Evolutionary conservation across 163 green algal species (phyloP).

Genomic region (Coccomyxa subellipsoidea): DNA sequence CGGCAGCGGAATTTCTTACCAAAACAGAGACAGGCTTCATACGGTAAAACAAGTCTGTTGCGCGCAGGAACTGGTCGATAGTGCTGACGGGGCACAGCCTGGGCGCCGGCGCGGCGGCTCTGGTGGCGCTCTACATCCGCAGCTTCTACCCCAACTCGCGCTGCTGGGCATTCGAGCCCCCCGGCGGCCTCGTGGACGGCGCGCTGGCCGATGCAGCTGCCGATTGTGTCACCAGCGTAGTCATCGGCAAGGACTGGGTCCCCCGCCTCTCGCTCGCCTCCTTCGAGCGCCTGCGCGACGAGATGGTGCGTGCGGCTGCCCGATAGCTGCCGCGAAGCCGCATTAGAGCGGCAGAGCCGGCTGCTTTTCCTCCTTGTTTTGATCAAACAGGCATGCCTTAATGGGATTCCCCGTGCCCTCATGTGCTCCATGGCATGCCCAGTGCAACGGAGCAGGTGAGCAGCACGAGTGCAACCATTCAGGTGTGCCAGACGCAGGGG

Average conservation of each 20-base stretch:
- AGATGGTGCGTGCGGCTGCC: slow-evolving; percentile 53
- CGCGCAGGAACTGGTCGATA: slow-evolving; percentile 42
- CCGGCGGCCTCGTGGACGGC: slow-evolving; percentile 52
- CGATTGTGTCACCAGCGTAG: slow-evolving; percentile 42
- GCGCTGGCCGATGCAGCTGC: slow-evolving; percentile 24
- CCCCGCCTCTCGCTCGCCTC: slow-evolving; percentile 50
- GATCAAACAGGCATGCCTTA: too few relatives aligned
- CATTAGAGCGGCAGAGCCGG: too few relatives aligned
- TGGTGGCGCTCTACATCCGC: slow-evolving; percentile 49
- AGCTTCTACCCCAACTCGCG: slow-evolving; percentile 30
- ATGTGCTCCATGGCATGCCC: too few relatives aligned
- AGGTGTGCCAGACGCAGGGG: too few relatives aligned
- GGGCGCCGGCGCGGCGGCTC: slow-evolving; percentile 55
- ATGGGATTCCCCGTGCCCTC: too few relatives aligned
- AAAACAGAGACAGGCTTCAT: neutral
- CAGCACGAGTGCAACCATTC: too few relatives aligned
- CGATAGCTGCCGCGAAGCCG: too few relatives aligned
- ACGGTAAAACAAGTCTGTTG: neutral
- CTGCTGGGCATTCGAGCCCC: slow-evolving; percentile 63
- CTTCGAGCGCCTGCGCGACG: slow-evolving; percentile 58
- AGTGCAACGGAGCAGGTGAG: too few relatives aligned
- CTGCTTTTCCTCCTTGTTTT: too few relatives aligned
- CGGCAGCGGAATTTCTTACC: neutral
- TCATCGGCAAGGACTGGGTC: slow-evolving; percentile 65
- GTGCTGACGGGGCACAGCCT: slow-evolving; percentile 70